These are phyloP conservation scores for Ceratocystiopsis sp. DNA, from an alignment of 2,329 filamentous ascomycete species.

Conservation along the genomic window DNA sequence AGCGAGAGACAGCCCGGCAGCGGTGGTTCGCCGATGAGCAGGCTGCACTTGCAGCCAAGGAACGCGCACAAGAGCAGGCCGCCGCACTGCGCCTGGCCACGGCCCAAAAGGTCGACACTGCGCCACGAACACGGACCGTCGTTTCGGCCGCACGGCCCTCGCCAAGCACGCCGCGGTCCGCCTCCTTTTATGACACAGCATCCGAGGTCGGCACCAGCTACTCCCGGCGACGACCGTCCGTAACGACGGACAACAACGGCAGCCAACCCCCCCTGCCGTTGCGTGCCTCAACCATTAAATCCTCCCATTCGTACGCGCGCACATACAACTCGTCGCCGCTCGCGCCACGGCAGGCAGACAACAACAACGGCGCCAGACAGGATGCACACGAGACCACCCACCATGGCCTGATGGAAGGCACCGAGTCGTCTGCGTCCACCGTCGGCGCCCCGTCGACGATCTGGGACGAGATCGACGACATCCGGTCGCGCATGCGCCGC, in stretches of 20 bases:
- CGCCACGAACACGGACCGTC: slow-evolving; percentile 5
- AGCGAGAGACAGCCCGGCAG: slow-evolving; percentile 29
- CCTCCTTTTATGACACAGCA: slow-evolving; percentile 27
- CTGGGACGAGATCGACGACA: slow-evolving; percentile 92
- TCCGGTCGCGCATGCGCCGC: slow-evolving; percentile 83
- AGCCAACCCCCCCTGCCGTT: slow-evolving; percentile 17
- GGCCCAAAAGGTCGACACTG: neutral
- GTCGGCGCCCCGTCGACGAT: slow-evolving; percentile 81
- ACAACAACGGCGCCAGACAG: slow-evolving; percentile 17
- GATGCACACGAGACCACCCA: slow-evolving; percentile 16
- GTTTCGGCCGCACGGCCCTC: slow-evolving; percentile 16
- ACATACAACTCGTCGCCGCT: slow-evolving; percentile 45
- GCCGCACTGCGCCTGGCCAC: slow-evolving; percentile 13
- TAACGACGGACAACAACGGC: slow-evolving; percentile 28
- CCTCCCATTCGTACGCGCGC: slow-evolving; percentile 22
- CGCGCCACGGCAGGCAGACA: slow-evolving; percentile 27
- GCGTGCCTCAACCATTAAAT: slow-evolving; percentile 29
- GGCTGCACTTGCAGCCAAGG: slow-evolving; percentile 11
- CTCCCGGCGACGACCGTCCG: slow-evolving; percentile 23
- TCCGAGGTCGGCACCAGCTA: slow-evolving; percentile 14
- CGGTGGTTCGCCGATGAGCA: slow-evolving; percentile 25
- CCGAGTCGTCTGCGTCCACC: slow-evolving; percentile 76
- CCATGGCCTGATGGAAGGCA: slow-evolving; percentile 40
- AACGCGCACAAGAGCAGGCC: slow-evolving; percentile 25
- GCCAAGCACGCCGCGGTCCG: slow-evolving; percentile 31